Evolutionary conservation across 2,329 filamentous ascomycete genomes (phyloP).

Genomic region (Microsporum audouinii): DNA sequence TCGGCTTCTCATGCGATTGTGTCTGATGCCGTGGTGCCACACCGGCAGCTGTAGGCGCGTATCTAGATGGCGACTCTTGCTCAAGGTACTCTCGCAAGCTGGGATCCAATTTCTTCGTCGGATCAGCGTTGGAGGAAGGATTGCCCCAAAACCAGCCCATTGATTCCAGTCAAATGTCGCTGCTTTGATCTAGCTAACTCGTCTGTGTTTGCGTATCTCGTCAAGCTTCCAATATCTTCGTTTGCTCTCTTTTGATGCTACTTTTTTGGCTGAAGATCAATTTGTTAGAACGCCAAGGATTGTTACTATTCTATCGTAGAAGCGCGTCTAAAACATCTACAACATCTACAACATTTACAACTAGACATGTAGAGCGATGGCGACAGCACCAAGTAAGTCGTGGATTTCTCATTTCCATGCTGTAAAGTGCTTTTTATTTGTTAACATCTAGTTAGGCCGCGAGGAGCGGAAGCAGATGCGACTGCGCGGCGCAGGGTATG

Average conservation of each 20-base stretch:
- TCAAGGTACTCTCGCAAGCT: slow-evolving; percentile 74
- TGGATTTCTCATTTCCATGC: not conserved
- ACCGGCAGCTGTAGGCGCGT: slow-evolving; percentile 32
- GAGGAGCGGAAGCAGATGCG: slow-evolving; percentile 46
- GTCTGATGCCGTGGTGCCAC: slow-evolving; percentile 15
- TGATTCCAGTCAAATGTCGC: slow-evolving; percentile 5
- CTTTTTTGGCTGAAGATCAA: not conserved
- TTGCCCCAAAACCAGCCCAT: slow-evolving; percentile 57
- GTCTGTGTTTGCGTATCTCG: not conserved
- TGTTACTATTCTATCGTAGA: not conserved
- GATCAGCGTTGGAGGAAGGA: slow-evolving; percentile 41
- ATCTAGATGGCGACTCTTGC: slow-evolving; percentile 67
- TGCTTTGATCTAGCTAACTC: not conserved
- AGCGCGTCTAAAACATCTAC: not conserved
- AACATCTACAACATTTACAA: not conserved
- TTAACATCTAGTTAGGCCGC: slow-evolving; percentile 30
- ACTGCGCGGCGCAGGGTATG: slow-evolving; percentile 47
- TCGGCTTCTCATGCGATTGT: slow-evolving; percentile 10
- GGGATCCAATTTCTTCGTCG: slow-evolving; percentile 66
- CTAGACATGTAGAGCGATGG: slow-evolving; percentile 6
- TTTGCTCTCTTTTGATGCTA: not conserved
- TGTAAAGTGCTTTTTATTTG: not conserved
- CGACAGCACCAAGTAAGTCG: slow-evolving; percentile 31
- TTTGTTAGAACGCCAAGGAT: not conserved
- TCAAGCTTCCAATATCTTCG: not conserved